Conservation (phyloP, 768 basidiomycete species). For the Pulveroboletus sp. region DNA sequence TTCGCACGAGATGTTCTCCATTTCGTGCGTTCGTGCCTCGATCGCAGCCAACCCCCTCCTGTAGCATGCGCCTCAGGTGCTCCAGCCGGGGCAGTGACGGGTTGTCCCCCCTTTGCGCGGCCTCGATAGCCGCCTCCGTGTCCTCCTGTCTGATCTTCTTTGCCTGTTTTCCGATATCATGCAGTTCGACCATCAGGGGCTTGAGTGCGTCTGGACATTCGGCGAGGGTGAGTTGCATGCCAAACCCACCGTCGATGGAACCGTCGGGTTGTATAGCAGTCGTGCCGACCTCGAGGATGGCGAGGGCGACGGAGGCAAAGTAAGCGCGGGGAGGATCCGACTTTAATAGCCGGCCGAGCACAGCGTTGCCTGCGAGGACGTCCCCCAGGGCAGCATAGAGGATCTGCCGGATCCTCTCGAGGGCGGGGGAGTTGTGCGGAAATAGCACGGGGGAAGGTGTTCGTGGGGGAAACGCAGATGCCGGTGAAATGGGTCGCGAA, state of each 20-base stretch:
- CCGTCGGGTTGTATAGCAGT: slow-evolving; percentile 47
- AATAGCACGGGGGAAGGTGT: slow-evolving; percentile 48
- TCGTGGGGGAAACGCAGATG: slow-evolving; percentile 37
- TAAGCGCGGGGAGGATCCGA: slow-evolving; percentile 71
- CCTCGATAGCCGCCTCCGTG: slow-evolving; percentile 47
- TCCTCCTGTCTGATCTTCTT: slow-evolving; percentile 54
- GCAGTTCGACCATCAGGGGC: slow-evolving; percentile 71
- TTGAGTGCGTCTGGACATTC: slow-evolving; percentile 63
- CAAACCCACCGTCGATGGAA: slow-evolving; percentile 48
- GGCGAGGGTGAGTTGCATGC: slow-evolving; percentile 49
- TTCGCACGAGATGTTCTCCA: slow-evolving; percentile 30
- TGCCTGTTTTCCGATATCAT: slow-evolving; percentile 49
- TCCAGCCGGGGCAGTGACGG: slow-evolving; percentile 52
- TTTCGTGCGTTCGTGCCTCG: background rate
- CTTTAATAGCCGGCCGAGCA: slow-evolving; percentile 55
- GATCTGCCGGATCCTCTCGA: slow-evolving; percentile 82
- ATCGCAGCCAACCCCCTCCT: slow-evolving; percentile 53
- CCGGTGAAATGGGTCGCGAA: slow-evolving; percentile 15
- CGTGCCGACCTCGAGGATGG: slow-evolving; percentile 67
- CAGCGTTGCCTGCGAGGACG: slow-evolving; percentile 53
- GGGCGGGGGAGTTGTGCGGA: slow-evolving; percentile 42
- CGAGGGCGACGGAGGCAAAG: slow-evolving; percentile 71
- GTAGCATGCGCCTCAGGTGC: slow-evolving; percentile 52
- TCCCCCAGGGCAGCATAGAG: slow-evolving; percentile 81
- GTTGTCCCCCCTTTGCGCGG: slow-evolving; percentile 29